Base-by-base conservation (phyloP, 1,284 basidiomycete genomes). In the Cutaneotrichosporon cavernicola region DNA sequence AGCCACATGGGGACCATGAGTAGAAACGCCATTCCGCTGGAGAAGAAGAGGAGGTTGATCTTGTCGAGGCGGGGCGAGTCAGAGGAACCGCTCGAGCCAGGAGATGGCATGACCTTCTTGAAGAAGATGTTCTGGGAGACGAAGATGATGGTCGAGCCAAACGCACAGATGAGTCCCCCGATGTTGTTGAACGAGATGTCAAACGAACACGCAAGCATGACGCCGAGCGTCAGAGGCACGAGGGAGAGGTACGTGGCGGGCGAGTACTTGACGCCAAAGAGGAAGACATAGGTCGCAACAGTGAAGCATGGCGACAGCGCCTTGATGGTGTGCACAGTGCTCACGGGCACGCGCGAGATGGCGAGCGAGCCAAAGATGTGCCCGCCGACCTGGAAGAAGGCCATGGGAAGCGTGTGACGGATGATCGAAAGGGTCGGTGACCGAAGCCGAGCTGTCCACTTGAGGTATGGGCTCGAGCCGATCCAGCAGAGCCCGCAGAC, bases 91-190 rank as follows among this genome's bases (percentile, higher is more conserved):
- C 83, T 85, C 21, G 60, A 57, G 14, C 70, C 66, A 10, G 87
- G 87, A 18, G 73, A 74, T 0, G 94, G 94, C 85, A 99, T 89
- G 66, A 99, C 89, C 84, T 97, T 98, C 82, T 99, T 99, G 86
- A 96, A 97, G 81, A 96, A 97, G 73, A 99, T 98, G 82, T 99
- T 99, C 70, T 95, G 95, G 65, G 91, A 92, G 58, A 99, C 97
- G 77, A 99, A 98, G 70, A 99, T 88, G 65, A 98, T 81, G 30
- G 95, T 95, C 16, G 92, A 96, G 46, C 93, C 93, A 73, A 97
- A 92, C 4, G 94, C 93, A 78, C 91, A 96, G 16, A 95, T 81
- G 30, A 97, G 82, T 21, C 94, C 94, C 55, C 90, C 81, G 7
- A 86, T 81, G 78, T 95, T 96, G 53, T 90, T 91, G 6, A 88